Conservation (phyloP, 345 rosid genomes). For the Sisymbrium irio region DNA sequence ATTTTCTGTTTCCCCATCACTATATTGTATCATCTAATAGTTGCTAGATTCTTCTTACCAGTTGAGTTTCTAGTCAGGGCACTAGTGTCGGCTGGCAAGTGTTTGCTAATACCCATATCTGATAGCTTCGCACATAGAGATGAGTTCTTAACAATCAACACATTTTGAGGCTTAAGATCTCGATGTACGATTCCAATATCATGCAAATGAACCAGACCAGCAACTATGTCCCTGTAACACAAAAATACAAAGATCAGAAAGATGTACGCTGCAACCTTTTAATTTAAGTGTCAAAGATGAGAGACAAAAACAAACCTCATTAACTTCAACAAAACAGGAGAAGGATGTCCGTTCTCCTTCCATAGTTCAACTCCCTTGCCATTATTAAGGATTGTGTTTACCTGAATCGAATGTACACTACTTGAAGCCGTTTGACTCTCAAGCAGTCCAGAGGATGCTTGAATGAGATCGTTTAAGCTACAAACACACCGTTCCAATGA, state of each 20-base stretch:
- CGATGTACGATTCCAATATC: conserved; percentile 74
- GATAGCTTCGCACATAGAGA: conserved; percentile 67
- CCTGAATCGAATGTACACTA: conserved; percentile 30
- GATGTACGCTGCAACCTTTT: not conserved
- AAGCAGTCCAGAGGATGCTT: conserved; percentile 38
- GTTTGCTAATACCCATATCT: conserved; percentile 86
- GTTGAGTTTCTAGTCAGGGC: conserved; percentile 62
- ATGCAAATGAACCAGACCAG: conserved; percentile 72
- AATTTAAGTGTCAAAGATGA: not conserved
- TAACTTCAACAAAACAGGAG: conserved; percentile 52
- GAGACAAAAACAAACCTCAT: conserved; percentile 48
- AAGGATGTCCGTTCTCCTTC: conserved; percentile 63
- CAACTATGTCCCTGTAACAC: conserved; percentile 57
- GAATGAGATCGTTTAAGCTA: conserved; percentile 61
- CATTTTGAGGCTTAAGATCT: conserved; percentile 84
- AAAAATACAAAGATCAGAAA: conserved; percentile 18
- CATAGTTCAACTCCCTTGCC: conserved; percentile 47
- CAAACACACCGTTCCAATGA: conserved; percentile 67
- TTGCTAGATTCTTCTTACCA: conserved; percentile 39
- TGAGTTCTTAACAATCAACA: conserved; percentile 58
- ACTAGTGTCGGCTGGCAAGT: conserved; percentile 54
- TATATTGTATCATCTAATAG: not conserved
- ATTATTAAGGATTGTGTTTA: conserved; percentile 37
- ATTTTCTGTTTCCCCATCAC: not conserved
- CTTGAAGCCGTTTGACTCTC: conserved; percentile 37